Evolutionary conservation across 805 yeast genomes (phyloP).

Genomic region (Maudiozyma bulderi): DNA sequence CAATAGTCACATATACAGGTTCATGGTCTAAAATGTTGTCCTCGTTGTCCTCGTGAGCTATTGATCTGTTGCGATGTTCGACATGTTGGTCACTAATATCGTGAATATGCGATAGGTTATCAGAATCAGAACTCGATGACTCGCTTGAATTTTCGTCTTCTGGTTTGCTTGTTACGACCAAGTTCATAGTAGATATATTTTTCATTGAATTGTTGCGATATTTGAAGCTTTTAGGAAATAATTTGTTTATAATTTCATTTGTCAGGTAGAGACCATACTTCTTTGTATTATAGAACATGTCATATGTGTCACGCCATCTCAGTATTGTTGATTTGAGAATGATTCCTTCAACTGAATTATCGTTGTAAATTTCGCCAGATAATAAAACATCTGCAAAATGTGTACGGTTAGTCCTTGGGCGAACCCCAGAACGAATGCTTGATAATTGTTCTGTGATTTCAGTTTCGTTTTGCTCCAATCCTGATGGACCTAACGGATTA

Average conservation of each 20-base stretch:
- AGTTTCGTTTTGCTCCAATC: conserved; percentile 27
- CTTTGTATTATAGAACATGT: conserved; percentile 40
- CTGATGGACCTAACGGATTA: conserved; percentile 28
- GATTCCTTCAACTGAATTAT: conserved; percentile 24
- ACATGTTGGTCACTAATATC: conserved; percentile 17
- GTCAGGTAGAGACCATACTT: conserved; percentile 31
- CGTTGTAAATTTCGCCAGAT: conserved; percentile 27
- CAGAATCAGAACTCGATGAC: too few relatives aligned
- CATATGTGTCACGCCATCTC: conserved; percentile 57
- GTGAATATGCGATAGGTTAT: too few relatives aligned
- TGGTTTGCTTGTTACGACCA: too few relatives aligned
- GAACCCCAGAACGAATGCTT: conserved; percentile 18
- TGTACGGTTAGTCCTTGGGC: conserved; percentile 19
- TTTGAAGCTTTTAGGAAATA: conserved; percentile 41
- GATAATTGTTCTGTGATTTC: conserved; percentile 21
- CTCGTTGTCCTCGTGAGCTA: conserved; percentile 10
- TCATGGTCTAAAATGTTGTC: conserved; percentile 16
- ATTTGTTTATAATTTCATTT: conserved; percentile 36
- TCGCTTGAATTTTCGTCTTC: too few relatives aligned
- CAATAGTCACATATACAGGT: conserved; percentile 64
- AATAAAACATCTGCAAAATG: conserved; percentile 25
- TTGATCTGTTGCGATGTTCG: neutral
- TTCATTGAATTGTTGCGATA: conserved; percentile 21
- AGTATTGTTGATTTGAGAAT: conserved; percentile 42
- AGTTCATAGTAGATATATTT: conserved; percentile 13